These are phyloP conservation scores for Suhomyces atakaporum DNA, from an alignment of 1,139 yeast species.

Conservation along the genomic window DNA sequence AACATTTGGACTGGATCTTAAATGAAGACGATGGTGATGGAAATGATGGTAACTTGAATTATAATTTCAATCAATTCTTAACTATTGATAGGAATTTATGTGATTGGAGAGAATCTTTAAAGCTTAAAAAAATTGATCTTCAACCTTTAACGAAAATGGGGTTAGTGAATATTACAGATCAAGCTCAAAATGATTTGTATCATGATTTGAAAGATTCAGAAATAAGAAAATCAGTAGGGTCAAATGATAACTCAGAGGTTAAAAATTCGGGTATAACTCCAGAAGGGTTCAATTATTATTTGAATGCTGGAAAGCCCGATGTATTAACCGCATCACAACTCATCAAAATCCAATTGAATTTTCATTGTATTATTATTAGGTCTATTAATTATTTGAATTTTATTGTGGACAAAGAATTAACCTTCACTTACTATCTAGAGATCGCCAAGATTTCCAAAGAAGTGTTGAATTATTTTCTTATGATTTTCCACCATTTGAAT, in stretches of 20 bases:
- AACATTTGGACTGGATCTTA: conserved; percentile 47
- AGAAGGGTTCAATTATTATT: conserved; percentile 34
- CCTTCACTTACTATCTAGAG: conserved; percentile 37
- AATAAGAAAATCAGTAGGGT: conserved; percentile 12
- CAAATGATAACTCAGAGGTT: conserved; percentile 1
- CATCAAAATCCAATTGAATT: conserved; percentile 46
- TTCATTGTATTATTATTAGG: conserved; percentile 46
- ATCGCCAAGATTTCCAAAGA: conserved; percentile 43
- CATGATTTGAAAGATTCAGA: conserved; percentile 28
- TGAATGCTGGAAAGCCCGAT: conserved; percentile 42
- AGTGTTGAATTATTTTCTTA: conserved; percentile 40
- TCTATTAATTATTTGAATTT: conserved; percentile 50
- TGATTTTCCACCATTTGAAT: conserved; percentile 37
- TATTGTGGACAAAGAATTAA: conserved; percentile 48
- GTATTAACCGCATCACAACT: conserved; percentile 42
- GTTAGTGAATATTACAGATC: conserved; percentile 30
- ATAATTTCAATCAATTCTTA: conserved; percentile 47
- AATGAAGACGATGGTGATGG: conserved; percentile 55
- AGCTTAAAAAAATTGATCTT: conserved; percentile 31
- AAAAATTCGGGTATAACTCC: conserved; percentile 25
- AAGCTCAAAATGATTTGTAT: conserved; percentile 32
- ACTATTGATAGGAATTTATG: conserved; percentile 47
- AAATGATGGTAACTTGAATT: conserved; percentile 52
- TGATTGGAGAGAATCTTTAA: conserved; percentile 46
- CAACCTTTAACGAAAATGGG: conserved; percentile 40